phyloP scores from a whole-genome alignment of 148 eudicot genomes.

The Vaccinium darrowii region DNA sequence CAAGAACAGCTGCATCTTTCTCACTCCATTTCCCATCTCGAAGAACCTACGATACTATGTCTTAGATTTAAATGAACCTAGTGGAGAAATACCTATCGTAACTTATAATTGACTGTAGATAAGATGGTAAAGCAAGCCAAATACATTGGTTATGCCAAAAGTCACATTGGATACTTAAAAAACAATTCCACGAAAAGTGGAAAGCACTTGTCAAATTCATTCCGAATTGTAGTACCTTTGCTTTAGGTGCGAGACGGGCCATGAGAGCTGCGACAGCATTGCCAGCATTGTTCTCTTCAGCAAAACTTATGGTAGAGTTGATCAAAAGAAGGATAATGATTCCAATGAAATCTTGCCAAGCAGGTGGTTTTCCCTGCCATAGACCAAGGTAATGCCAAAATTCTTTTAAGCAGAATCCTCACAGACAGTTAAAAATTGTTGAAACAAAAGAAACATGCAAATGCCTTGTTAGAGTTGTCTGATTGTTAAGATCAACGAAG shows the following conservation, averaged over 20 bases:
- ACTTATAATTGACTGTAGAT: neutral
- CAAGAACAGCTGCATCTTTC: constrained; percentile 45
- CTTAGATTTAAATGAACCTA: neutral
- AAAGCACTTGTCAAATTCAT: neutral
- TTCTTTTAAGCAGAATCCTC: neutral
- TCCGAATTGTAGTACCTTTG: constrained; percentile 30
- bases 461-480: neutral
- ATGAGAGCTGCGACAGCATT: constrained; percentile 49
- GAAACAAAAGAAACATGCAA: neutral
- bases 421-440: neutral
- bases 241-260: constrained; percentile 47
- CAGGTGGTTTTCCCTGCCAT: constrained; percentile 47
- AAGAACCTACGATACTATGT: constrained; percentile 31
- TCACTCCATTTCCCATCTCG: constrained; percentile 58
- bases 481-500: neutral
- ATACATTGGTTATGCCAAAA: neutral
- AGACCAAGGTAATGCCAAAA: neutral
- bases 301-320: constrained; percentile 49
- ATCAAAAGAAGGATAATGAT: constrained; percentile 43
- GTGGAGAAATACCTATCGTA: neutral
- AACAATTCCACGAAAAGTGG: neutral
- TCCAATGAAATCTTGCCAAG: constrained; percentile 55
- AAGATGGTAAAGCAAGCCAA: neutral
- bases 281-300: constrained; percentile 49
- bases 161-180: neutral